Evolutionary conservation across 73 alveolate genomes (phyloP), one percentile per base, ranked within the genome.

Genomic region (Effrenium voratum): DNA sequence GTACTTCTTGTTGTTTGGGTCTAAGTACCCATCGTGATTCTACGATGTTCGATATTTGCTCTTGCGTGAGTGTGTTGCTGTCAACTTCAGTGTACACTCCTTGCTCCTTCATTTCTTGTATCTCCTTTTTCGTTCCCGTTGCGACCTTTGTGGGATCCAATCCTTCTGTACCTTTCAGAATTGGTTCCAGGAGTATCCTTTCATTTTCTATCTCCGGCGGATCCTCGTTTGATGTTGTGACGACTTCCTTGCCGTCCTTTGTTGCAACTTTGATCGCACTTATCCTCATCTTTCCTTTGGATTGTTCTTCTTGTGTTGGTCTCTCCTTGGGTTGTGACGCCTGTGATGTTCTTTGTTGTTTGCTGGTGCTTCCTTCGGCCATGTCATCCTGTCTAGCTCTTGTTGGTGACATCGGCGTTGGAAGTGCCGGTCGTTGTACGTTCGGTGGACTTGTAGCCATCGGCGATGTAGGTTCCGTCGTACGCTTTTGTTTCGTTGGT

Each of bases 91-190:
- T n/a, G n/a, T n/a, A n/a, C n/a, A n/a, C n/a, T n/a, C n/a, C n/a
- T n/a, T 81, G 92, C 26, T 44, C 13, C 73, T 81, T 46, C 92
- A 81, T 81, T 46, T 26, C 15, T 32, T 5, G 44, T 8, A 49
- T n/a, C 73, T 81, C 92, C 19, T 81, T 32, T n/a, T 81, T 81
- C 75, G n/a, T 81, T 6, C 52, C 84, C 32, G 26, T 40, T 28
- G 12, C 15, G 15, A 36, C 36, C 22, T 73, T 73, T 3, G 8
- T 24, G 26, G 26, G 26, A 36, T 73, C 84, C 28, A 73, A 40
- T 13, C 84, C 84, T 34, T 73, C 75, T 15, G 45, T 32, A 73
- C 32, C 46, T 72, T 46, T n/a, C 50, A 81, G 73, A 15, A 46
- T 2, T 5, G 92, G 92, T 30, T 81, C 75, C 22, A 47, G 92